Evolutionary conservation across 108 stramenopile genomes (phyloP), one percentile per base, ranked within the genome.

Genomic region (Cafeteria roenbergensis): DNA sequence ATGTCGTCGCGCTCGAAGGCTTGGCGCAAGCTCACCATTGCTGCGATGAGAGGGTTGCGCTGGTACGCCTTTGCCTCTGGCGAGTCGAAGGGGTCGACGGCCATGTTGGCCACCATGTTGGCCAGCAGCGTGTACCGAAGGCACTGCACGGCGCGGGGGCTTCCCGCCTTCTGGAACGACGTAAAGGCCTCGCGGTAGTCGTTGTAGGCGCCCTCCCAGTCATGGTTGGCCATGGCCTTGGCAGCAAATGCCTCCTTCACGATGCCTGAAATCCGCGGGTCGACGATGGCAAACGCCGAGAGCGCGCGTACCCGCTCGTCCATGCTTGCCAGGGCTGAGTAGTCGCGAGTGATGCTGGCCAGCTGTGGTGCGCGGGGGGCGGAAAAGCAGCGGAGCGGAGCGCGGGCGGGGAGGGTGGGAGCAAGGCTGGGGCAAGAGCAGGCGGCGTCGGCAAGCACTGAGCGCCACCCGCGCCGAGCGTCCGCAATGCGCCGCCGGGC

Each of bases 61-160:
- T 80, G 67, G 62, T 72, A 82, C n/a, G 71, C 79, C 62, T 83
- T 83, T 17, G 82, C 82, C 42, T 83, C 82, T 6, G 74, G 57
- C 0, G 80, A 73, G 0, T 78, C 78, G 64, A 83, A 83, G 12
- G 82, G 82, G 70, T 83, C 78, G 68, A 83, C 77, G 75, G 73
- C 77, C 8, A 60, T 71, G 4, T 76, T 73, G 28, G 78, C 74
- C 1, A 81, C 52, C 82, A 83, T 83, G 76, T 80, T 80, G 9
- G 82, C 80, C 64, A 83, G 62, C 34, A 80, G 78, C 26, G 78
- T 74, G 53, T 75, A 78, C 75, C 81, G 78, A 27, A 83, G 77
- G 66, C 82, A 83, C 35, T 71, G 70, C 73, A 76, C 75, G 25
- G 82, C 82, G 26, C 76, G 69, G 17, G 73, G 37, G 35, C 76